A percentile compares a stretch with the other conserved stretches of the same genome.
Conservation (phyloP, 371 early-diverging fungal species). For the Circinella umbellata region DNA sequence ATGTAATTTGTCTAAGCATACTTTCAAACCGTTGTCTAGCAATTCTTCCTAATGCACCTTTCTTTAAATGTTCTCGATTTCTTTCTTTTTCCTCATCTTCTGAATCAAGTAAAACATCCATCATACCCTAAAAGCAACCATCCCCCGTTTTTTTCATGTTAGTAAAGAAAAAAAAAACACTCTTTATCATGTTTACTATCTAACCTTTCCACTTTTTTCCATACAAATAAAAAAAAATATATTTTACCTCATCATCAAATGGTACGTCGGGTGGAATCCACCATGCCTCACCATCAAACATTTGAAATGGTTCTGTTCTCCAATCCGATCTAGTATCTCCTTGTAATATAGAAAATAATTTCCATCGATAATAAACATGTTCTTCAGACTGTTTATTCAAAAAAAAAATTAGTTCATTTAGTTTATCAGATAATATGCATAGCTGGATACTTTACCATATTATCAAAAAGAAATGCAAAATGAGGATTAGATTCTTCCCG, state of each 20-base stretch:
- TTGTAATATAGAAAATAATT: slow-evolving; percentile 85
- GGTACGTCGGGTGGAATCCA: slow-evolving; percentile 89
- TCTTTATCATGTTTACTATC: too few relatives aligned
- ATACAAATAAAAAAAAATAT: background rate
- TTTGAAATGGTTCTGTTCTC: slow-evolving; percentile 83
- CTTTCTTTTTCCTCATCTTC: slow-evolving; percentile 63
- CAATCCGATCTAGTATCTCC: slow-evolving; percentile 80
- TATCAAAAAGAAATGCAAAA: slow-evolving; percentile 76
- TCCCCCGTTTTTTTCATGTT: too few relatives aligned
- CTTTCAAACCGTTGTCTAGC: slow-evolving; percentile 63
- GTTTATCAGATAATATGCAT: background rate
- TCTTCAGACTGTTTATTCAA: slow-evolving; percentile 59
- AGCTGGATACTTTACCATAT: slow-evolving; percentile 53
- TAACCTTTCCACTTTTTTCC: background rate
- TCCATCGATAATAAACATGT: slow-evolving; percentile 94
- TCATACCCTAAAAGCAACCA: slow-evolving; percentile 27
- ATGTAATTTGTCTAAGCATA: slow-evolving; percentile 60
- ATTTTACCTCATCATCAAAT: slow-evolving; percentile 67
- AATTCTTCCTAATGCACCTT: slow-evolving; percentile 64
- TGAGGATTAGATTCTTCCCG: slow-evolving; percentile 67
- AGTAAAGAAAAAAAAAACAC: too few relatives aligned
- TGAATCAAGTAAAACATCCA: slow-evolving; percentile 42
- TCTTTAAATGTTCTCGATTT: slow-evolving; percentile 41
- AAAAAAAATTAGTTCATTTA: background rate
- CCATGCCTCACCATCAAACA: slow-evolving; percentile 84